These are phyloP conservation scores for Metarhizium rileyi DNA, from an alignment of 2,329 filamentous ascomycete genomes.

Conservation along the genomic window DNA sequence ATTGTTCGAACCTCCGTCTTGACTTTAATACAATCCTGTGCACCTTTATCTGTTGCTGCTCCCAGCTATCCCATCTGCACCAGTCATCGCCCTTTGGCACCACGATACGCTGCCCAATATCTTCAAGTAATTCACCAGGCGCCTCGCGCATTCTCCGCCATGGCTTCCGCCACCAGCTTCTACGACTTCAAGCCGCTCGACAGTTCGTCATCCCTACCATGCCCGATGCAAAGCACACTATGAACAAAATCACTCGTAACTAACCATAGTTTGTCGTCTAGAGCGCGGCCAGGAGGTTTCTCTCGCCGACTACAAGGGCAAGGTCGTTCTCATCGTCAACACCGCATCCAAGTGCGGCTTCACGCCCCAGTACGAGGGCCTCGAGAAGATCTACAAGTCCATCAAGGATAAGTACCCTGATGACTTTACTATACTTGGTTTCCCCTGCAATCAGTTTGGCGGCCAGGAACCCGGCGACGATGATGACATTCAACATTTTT, in stretches of 20 bases:
- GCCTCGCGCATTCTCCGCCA: conserved; percentile 14
- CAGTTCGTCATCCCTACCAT: conserved; percentile 39
- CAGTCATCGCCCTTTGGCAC: not conserved
- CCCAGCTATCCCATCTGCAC: not conserved
- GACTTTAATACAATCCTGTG: conserved; percentile 3
- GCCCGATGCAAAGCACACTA: not conserved
- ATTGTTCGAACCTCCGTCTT: conserved; percentile 4
- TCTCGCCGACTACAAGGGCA: conserved; percentile 68
- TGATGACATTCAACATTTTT: conserved; percentile 75
- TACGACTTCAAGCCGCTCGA: conserved; percentile 80
- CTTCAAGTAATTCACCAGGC: not conserved
- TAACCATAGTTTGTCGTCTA: conserved; percentile 11
- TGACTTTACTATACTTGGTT: conserved; percentile 81
- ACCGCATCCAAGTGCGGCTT: conserved; percentile 98
- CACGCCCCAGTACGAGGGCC: conserved; percentile 86
- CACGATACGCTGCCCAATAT: not conserved
- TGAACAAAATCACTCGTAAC: conserved; percentile 2
- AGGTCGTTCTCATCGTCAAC: conserved; percentile 94
- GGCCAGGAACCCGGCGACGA: conserved; percentile 77
- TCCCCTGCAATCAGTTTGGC: conserved; percentile 98
- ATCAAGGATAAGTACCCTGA: conserved; percentile 59
- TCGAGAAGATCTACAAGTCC: conserved; percentile 82
- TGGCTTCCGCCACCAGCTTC: conserved; percentile 42
- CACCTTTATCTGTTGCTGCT: not conserved
- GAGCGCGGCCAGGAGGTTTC: conserved; percentile 57